Base-by-base conservation (phyloP, 2,329 filamentous ascomycete genomes). In the Fusarium concolor region DNA sequence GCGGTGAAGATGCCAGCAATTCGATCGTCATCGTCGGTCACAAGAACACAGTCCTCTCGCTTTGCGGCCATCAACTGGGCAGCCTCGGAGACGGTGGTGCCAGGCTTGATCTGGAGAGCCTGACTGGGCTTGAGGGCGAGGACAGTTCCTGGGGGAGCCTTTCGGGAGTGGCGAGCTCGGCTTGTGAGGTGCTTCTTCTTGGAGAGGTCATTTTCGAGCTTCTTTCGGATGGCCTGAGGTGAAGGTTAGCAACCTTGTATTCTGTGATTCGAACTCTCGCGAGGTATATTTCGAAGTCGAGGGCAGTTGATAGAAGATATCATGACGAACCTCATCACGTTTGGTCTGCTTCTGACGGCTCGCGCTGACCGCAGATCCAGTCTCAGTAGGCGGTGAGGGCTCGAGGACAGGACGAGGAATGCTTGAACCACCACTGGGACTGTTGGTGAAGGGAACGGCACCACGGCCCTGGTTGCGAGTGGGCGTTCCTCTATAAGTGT, bases 1-100 rank as follows among this genome's bases (percentile, higher is more conserved):
- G 96, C 96, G 1, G 96, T 99, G 80, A 99, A 99, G 79, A 99
- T 99, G 82, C 96, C 96, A 43, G 96, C 93, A 81, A 99, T 99
- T 45, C 96, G 89, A 76, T 99, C 96, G 80, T 99, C 94, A 70
- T 98, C 95, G 79, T 99, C 96, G 41, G 96, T 99, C 24, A 99
- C 96, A 64, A 99, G 83, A 38, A 99, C 96, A 76, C 96, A 99
- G 79, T 99, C 96, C 80, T 99, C 96, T 74, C 96, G 88, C 86
- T 99, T 99, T 50, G 96, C 96, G 56, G 96, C 96, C 96, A 99
- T 99, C 76, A 99, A 85, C 84, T 99, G 96, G 39, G 96, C 96
- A 47, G 96, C 96, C 82, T 99, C 96, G 68, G 96, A 91, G 57
- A 99, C 95, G 49, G 93, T 97, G 26, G 94, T 97, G 68, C 86